Evolutionary conservation across 1,139 yeast species (phyloP), one percentile per base, ranked within the genome.

Genomic region (Hemisphaericaspora lyxosophila): DNA sequence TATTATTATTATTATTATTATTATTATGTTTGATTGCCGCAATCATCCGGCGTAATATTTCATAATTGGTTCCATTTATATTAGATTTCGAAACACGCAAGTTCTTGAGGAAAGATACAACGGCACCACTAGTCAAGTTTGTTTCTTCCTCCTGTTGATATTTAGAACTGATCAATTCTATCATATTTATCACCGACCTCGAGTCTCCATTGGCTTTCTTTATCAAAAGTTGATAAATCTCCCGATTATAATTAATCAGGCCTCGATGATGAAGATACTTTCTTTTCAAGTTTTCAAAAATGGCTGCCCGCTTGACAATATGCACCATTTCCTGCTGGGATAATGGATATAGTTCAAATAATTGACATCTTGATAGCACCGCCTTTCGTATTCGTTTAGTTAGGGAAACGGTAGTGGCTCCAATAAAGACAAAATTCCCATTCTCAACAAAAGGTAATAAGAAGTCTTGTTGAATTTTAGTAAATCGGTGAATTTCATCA

Each of bases 401-500:
- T 4, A 72, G 69, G 20, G 59, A 51, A 3, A 55, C 53, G 0
- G 74, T 67, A 4, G 77, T 70, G n/a, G 76, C 75, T 2, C 76
- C 76, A 15, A 71, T 61, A 39, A 71, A 68, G 4, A 62, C 65
- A 45, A 70, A 67, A 23, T 51, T 49, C 0, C 76, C 75, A 8
- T 57, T 52, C 43, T 71, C 77, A 2, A 71, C 50, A 34, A 62
- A 62, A 0, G 74, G 70, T 8, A 71, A 51, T 11, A 71, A 52
- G 47, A 59, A 70, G 41, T 71, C 75, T 44, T 71, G 77, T 41
- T 70, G 76, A 11, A 48, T 54, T n/a, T 55, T 60, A 16, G 60
- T 47, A 34, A 71, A 64, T 14, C 76, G 48, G 46, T 71, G 76
- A 25, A 70, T 62, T 43, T 71, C 76, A 44, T 71, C 76, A 23